Evolutionary conservation across 208 protist genomes (phyloP).

Genomic region (Tetramitus jugosus): DNA sequence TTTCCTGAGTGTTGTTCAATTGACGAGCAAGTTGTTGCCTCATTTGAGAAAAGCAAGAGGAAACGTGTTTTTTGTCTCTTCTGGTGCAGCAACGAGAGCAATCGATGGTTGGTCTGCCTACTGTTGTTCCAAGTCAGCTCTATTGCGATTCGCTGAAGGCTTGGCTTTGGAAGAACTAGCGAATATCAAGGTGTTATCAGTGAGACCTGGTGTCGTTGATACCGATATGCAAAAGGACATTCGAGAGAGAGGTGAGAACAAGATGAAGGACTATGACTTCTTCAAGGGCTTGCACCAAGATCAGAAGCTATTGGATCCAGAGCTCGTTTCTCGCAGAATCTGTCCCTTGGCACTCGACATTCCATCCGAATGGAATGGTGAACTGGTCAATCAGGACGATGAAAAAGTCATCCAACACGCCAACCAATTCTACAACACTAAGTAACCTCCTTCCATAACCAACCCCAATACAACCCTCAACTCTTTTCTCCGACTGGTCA

Average conservation of each 20-base stretch:
- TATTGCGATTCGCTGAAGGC: not conserved
- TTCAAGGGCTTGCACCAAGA: not conserved
- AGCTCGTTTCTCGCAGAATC: not conserved
- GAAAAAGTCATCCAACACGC: too few species aligned
- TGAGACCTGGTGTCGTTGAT: not conserved
- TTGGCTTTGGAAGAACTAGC: not conserved
- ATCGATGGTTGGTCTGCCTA: not conserved
- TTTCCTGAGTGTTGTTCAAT: not conserved
- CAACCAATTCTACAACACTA: too few species aligned
- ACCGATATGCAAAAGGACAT: not conserved
- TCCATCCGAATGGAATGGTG: not conserved
- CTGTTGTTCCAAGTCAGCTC: conserved; percentile 3
- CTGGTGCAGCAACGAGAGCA: not conserved
- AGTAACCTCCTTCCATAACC: too few species aligned
- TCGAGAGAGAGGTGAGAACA: not conserved
- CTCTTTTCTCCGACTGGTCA: too few species aligned
- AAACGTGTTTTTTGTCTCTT: not conserved
- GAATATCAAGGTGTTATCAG: not conserved
- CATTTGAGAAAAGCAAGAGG: not conserved
- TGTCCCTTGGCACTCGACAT: not conserved
- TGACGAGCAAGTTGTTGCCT: not conserved
- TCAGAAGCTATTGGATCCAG: not conserved
- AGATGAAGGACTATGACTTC: not conserved
- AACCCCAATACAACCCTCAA: too few species aligned
- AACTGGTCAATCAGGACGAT: not conserved